phyloP scores from a whole-genome alignment of 2,329 filamentous ascomycete species.

The Cercospora janseana region DNA sequence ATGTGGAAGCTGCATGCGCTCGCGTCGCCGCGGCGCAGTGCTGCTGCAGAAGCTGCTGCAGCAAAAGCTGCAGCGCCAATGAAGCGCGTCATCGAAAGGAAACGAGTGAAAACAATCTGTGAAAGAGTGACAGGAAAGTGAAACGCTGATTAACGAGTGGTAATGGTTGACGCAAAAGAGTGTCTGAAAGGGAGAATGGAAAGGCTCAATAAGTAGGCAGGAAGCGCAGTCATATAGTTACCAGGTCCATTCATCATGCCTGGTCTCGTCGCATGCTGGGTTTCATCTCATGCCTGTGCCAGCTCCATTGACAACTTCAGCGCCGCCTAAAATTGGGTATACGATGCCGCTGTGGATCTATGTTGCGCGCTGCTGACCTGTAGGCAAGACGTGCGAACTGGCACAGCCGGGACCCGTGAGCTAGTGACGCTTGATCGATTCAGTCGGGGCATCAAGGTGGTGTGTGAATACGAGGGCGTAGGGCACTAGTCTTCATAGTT shows the following conservation, averaged over 20 bases:
- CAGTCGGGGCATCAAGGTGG: too few species aligned
- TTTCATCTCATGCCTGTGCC: not conserved
- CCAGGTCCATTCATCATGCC: too few species aligned
- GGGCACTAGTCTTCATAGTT: too few species aligned
- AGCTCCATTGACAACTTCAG: not conserved
- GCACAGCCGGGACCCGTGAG: too few species aligned
- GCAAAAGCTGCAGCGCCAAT: slow-evolving; percentile 22
- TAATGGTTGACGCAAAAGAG: slow-evolving; percentile 2
- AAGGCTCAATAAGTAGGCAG: not conserved
- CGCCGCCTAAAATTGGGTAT: not conserved
- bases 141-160: not conserved
- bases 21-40: slow-evolving; percentile 18
- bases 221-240: not conserved
- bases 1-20: slow-evolving; percentile 27
- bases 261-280: too few species aligned
- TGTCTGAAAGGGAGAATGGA: slow-evolving; percentile 1
- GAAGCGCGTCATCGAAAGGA: slow-evolving; percentile 19
- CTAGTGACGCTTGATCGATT: too few species aligned
- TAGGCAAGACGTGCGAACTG: slow-evolving; percentile 8
- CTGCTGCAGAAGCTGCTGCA: slow-evolving; percentile 21
- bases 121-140: slow-evolving; percentile 16
- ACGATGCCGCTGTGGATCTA: slow-evolving; percentile 2
- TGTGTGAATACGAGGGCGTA: too few species aligned
- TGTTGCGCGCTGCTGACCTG: not conserved
- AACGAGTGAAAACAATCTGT: slow-evolving; percentile 5